Conservation (phyloP, 2,329 filamentous ascomycete species). For the Penicillium sp. region DNA sequence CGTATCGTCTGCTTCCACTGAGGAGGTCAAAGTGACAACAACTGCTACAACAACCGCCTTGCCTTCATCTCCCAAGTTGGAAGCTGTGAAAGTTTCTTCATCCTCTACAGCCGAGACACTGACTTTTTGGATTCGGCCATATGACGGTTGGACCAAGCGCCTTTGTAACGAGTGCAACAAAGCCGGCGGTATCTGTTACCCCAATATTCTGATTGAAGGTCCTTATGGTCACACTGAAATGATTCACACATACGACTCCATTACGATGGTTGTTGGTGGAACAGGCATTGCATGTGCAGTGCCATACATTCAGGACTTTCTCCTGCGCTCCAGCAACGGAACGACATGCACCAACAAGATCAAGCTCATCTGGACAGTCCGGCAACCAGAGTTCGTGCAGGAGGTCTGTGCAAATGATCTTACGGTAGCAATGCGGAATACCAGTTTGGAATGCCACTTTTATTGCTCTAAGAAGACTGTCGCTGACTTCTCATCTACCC, state of each 20-base stretch:
- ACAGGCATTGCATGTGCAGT: slow-evolving; percentile 38
- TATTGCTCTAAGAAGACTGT: too few relatives aligned
- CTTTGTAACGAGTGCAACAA: neutral
- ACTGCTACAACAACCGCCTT: too few relatives aligned
- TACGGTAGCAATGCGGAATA: neutral
- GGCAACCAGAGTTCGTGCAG: slow-evolving; percentile 22
- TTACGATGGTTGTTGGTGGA: slow-evolving; percentile 46
- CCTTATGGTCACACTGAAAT: slow-evolving; percentile 46
- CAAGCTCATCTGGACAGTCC: slow-evolving; percentile 21
- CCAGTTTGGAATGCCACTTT: too few relatives aligned
- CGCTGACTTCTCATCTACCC: too few relatives aligned
- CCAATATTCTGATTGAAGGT: slow-evolving; percentile 44
- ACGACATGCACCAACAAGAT: slow-evolving; percentile 6
- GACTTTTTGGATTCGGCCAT: neutral
- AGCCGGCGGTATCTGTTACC: neutral
- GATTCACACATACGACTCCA: slow-evolving; percentile 48
- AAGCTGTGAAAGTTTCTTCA: neutral
- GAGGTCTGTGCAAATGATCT: neutral
- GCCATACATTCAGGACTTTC: slow-evolving; percentile 28
- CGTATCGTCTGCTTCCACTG: too few relatives aligned
- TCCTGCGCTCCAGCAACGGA: slow-evolving; percentile 7
- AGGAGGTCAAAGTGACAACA: too few relatives aligned
- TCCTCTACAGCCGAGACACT: neutral
- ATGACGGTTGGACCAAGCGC: slow-evolving; percentile 1
- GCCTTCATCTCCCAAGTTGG: too few relatives aligned